These are phyloP conservation scores for Fusarium veterinarium DNA, from an alignment of 2,329 filamentous ascomycete genomes.

Conservation along the genomic window DNA sequence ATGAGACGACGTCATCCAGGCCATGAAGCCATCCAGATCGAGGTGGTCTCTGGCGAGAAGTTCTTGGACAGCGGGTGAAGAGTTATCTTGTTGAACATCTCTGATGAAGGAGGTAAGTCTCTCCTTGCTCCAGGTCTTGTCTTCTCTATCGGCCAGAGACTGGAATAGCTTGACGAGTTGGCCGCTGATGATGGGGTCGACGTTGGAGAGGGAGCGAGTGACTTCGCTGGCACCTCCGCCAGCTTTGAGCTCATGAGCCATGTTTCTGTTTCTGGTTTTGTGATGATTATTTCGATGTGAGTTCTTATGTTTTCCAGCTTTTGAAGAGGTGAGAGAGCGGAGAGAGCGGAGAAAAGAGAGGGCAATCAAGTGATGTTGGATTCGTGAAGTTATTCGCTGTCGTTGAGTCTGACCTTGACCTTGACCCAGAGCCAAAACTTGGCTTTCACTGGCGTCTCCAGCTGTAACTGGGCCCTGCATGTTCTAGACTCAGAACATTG, in stretches of 20 bases:
- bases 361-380: conserved; percentile 30
- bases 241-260: conserved; percentile 50
- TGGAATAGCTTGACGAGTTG: conserved; percentile 62
- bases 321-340: conserved; percentile 5
- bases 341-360: conserved; percentile 36
- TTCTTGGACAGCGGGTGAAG: conserved; percentile 44
- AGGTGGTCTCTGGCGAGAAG: conserved; percentile 51
- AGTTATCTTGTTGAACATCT: conserved; percentile 57
- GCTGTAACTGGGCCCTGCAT: conserved; percentile 32
- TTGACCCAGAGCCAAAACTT: neutral
- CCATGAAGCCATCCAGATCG: conserved; percentile 61
- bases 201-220: conserved; percentile 53
- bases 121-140: conserved; percentile 58
- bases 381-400: conserved; percentile 39
- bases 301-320: conserved; percentile 3
- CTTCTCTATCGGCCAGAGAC: conserved; percentile 53
- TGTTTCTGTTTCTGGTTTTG: neutral
- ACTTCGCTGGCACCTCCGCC: conserved; percentile 61
- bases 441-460: conserved; percentile 6
- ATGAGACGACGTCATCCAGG: conserved; percentile 66
- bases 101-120: conserved; percentile 60
- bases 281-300: neutral
- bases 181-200: conserved; percentile 55
- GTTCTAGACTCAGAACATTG: conserved; percentile 8
- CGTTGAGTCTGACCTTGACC: neutral